Percentiles rank a stretch among this genome's conserved stretches.
Evolutionary conservation across 2,329 filamentous ascomycete species (phyloP).

Genomic region (Exophiala mesophila): DNA sequence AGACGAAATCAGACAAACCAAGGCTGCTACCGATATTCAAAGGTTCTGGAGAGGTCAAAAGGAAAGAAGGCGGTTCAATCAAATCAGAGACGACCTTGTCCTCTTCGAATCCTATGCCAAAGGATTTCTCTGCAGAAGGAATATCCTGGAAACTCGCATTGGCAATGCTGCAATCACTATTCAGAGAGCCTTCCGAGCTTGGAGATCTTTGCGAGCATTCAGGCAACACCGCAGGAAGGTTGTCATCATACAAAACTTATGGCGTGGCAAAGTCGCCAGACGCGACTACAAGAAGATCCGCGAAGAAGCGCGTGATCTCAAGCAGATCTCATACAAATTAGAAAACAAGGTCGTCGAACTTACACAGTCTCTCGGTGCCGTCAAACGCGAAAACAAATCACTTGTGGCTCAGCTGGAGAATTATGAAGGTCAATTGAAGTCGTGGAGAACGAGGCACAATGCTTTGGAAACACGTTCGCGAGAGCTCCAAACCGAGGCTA

Average conservation of each 20-base stretch:
- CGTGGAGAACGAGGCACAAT: constrained; percentile 89
- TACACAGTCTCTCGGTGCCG: constrained; percentile 84
- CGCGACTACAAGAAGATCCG: constrained; percentile 83
- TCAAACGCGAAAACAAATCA: constrained; percentile 92
- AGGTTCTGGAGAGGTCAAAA: constrained; percentile 90
- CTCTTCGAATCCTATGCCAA: constrained; percentile 85
- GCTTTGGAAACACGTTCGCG: constrained; percentile 83
- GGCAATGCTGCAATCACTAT: constrained; percentile 89
- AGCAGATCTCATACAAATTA: constrained; percentile 98
- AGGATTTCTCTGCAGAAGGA: constrained; percentile 82
- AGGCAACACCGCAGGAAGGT: constrained; percentile 85
- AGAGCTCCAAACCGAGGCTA: constrained; percentile 92
- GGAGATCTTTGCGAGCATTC: constrained; percentile 74
- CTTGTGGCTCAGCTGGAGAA: constrained; percentile 85
- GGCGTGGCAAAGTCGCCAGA: constrained; percentile 78
- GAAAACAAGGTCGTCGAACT: constrained; percentile 99
- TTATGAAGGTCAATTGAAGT: constrained; percentile 93
- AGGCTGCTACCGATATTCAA: constrained; percentile 90
- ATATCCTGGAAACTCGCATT: constrained; percentile 88
- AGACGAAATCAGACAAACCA: constrained; percentile 74
- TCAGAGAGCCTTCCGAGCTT: constrained; percentile 82
- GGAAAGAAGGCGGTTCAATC: constrained; percentile 73
- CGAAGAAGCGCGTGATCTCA: constrained; percentile 94
- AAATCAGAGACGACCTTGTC: constrained; percentile 77
- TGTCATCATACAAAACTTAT: constrained; percentile 83